phyloP scores from a whole-genome alignment of 306 rosid genomes.

The Lathyrus sativus region DNA sequence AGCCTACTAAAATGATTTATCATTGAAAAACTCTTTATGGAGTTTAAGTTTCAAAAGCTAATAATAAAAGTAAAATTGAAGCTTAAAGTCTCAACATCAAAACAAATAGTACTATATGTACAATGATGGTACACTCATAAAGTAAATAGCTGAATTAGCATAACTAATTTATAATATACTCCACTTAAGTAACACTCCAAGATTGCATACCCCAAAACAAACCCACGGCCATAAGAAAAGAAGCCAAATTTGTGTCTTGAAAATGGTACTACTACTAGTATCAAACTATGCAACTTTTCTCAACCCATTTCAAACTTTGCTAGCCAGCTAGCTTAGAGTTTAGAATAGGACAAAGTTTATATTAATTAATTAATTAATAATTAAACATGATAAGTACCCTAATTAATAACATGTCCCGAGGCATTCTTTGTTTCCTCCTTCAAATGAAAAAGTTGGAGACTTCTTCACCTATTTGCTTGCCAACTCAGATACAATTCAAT shows the following conservation, averaged over 20 bases:
- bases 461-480: conserved; percentile 38
- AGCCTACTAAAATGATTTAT: conserved; percentile 18
- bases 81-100: conserved; percentile 39
- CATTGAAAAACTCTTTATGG: background rate
- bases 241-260: conserved; percentile 16
- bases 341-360: conserved; percentile 21
- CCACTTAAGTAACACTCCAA: conserved; percentile 33
- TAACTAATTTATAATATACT: conserved; percentile 13
- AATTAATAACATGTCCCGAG: conserved; percentile 51
- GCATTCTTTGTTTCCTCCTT: conserved; percentile 48
- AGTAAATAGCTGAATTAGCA: conserved; percentile 36
- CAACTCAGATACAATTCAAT: conserved; percentile 36
- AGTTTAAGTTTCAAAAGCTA: conserved; percentile 25
- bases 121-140: conserved; percentile 13
- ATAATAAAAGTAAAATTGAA: conserved; percentile 28
- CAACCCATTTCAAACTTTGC: conserved; percentile 31
- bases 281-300: conserved; percentile 33
- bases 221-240: conserved; percentile 38
- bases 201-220: conserved; percentile 33
- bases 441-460: conserved; percentile 37
- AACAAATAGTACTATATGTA: conserved; percentile 9
- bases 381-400: conserved; percentile 33
- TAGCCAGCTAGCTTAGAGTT: conserved; percentile 30
- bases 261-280: background rate
- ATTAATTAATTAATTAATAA: conserved; percentile 29